Evolutionary conservation across 495 filamentous ascomycete genomes (phyloP).

Genomic region (Neurospora sp.): DNA sequence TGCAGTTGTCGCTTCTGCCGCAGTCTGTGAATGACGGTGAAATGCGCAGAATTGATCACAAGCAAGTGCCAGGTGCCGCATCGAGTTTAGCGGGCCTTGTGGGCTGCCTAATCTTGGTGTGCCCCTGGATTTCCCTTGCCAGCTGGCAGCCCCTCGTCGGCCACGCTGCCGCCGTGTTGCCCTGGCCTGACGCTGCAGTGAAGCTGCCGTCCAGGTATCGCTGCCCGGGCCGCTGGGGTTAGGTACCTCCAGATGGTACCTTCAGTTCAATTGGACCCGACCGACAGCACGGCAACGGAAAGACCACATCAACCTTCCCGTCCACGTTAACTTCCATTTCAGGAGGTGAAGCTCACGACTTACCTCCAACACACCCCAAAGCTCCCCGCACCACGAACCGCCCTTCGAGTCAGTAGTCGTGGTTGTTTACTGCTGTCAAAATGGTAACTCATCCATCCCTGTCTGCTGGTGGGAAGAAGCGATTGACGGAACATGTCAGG

Average conservation of each 20-base stretch:
- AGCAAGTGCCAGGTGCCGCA: background rate
- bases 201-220: background rate
- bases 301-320: constrained; percentile 19
- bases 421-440: constrained; percentile 6
- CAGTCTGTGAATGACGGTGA: background rate
- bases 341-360: constrained; percentile 16
- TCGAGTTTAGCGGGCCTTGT: background rate
- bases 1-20: background rate
- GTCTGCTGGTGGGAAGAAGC: background rate
- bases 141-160: constrained; percentile 19
- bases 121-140: constrained; percentile 3
- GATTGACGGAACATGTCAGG: constrained; percentile 33
- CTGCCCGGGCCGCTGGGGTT: background rate
- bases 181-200: background rate
- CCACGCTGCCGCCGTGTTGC: background rate
- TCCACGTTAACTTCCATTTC: background rate
- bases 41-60: background rate
- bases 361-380: background rate
- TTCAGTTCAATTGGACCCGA: background rate
- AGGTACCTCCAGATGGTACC: background rate
- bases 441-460: constrained; percentile 11
- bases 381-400: background rate
- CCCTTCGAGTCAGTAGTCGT: background rate
- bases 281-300: constrained; percentile 4
- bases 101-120: background rate